Conservation (phyloP, 495 filamentous ascomycete genomes). For the Aspergillus sparsus region DNA sequence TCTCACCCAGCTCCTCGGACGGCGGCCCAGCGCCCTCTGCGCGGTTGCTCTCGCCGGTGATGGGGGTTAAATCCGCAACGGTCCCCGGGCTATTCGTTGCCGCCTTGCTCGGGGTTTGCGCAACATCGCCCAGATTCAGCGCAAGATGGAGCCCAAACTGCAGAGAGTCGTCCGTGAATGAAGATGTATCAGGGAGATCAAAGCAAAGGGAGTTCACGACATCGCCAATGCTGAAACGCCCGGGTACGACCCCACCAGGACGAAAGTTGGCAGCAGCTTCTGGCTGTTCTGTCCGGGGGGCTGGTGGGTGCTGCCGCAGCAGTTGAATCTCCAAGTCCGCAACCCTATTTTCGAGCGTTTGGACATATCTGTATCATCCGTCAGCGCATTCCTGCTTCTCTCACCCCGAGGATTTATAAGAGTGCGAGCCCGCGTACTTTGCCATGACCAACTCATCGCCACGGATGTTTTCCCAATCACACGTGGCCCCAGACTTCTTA, state of each 20-base stretch:
- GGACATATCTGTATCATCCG: conserved; percentile 38
- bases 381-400: background rate
- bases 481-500: conserved; percentile 48
- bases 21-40: conserved; percentile 54
- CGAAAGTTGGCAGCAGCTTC: conserved; percentile 42
- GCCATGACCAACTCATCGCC: background rate
- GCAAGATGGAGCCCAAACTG: background rate
- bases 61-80: too few species aligned
- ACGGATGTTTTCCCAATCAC: conserved; percentile 42
- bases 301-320: conserved; percentile 37
- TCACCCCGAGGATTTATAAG: background rate
- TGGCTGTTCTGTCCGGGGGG: conserved; percentile 48
- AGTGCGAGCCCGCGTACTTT: conserved; percentile 28
- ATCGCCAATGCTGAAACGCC: background rate
- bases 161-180: background rate
- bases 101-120: background rate
- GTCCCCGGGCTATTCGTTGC: background rate
- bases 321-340: conserved; percentile 46
- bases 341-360: conserved; percentile 49
- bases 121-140: background rate
- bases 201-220: background rate
- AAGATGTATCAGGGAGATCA: background rate
- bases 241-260: conserved; percentile 56
- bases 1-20: conserved; percentile 48
- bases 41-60: conserved; percentile 33